Percentiles rank a stretch among this genome's conserved stretches.
phyloP scores from a whole-genome alignment of 2,329 filamentous ascomycete species.

The Colletotrichum eleusines region DNA sequence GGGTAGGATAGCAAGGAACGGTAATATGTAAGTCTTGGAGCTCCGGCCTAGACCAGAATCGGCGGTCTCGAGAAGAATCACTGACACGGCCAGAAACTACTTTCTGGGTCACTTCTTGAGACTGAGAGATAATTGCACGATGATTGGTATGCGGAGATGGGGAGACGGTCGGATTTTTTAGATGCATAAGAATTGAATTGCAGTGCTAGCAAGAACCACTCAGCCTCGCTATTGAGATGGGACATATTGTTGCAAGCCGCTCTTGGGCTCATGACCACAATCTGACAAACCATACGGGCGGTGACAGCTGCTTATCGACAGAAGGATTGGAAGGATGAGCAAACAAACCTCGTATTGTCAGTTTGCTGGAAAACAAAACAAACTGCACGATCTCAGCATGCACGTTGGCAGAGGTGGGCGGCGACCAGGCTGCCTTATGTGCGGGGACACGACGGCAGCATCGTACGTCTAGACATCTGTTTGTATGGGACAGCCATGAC shows the following conservation, averaged over 20 bases:
- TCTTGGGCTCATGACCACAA: background rate
- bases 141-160: constrained; percentile 17
- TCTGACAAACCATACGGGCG: background rate
- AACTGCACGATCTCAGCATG: no score
- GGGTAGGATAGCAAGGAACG: constrained; percentile 16
- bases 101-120: constrained; percentile 7
- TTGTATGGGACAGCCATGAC: background rate
- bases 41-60: constrained; percentile 10
- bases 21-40: constrained; percentile 33
- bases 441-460: constrained; percentile 18
- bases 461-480: background rate
- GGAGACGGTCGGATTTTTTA: background rate
- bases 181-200: background rate
- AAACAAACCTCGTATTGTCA: constrained; percentile 11
- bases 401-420: background rate
- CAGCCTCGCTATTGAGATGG: background rate
- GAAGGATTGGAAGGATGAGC: background rate
- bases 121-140: background rate
- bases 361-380: background rate
- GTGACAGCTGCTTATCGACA: no score
- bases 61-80: constrained; percentile 10
- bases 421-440: constrained; percentile 15
- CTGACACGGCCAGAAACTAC: background rate
- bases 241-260: background rate
- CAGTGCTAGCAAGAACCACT: background rate